A percentile compares a stretch with the other conserved stretches of the same genome.
Evolutionary conservation across 2,329 filamentous ascomycete species (phyloP).

Genomic region (Zalaria sp.): DNA sequence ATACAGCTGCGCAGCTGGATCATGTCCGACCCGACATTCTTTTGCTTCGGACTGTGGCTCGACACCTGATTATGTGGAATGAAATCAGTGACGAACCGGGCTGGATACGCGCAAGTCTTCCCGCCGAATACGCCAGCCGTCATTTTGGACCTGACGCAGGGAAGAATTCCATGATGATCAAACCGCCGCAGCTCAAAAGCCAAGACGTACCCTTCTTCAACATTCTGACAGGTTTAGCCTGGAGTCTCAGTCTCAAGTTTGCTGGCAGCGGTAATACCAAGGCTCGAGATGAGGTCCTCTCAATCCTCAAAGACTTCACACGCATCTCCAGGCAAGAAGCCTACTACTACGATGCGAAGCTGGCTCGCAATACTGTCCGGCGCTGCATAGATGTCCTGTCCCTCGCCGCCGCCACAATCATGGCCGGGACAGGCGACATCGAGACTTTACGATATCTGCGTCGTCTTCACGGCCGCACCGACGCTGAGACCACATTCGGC

Average conservation of each 20-base stretch:
- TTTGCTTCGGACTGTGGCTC: slow-evolving; percentile 74
- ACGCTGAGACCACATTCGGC: slow-evolving; percentile 75
- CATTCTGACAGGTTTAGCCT: slow-evolving; percentile 78
- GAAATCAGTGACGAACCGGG: slow-evolving; percentile 48
- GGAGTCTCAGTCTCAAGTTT: slow-evolving; percentile 38
- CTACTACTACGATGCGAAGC: slow-evolving; percentile 62
- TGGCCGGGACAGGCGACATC: slow-evolving; percentile 91
- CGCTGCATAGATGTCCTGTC: slow-evolving; percentile 87
- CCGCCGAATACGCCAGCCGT: slow-evolving; percentile 39
- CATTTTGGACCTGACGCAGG: not conserved
- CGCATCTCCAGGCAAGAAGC: slow-evolving; percentile 12
- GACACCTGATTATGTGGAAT: slow-evolving; percentile 88
- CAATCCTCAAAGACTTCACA: slow-evolving; percentile 53
- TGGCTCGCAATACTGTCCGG: slow-evolving; percentile 67
- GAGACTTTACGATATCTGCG: slow-evolving; percentile 72
- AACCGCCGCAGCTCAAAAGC: slow-evolving; percentile 44
- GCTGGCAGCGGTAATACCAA: slow-evolving; percentile 39
- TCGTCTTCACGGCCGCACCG: slow-evolving; percentile 73
- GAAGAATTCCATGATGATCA: not conserved
- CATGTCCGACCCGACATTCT: slow-evolving; percentile 91
- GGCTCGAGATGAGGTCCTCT: slow-evolving; percentile 69
- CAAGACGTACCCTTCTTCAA: slow-evolving; percentile 87
- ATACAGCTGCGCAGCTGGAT: slow-evolving; percentile 82
- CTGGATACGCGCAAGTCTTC: slow-evolving; percentile 67
- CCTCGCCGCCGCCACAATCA: slow-evolving; percentile 70